A percentile compares a stretch with the other conserved stretches of the same genome.
Evolutionary conservation across 768 basidiomycete species (phyloP).

Genomic region (Tephrocybe sp.): DNA sequence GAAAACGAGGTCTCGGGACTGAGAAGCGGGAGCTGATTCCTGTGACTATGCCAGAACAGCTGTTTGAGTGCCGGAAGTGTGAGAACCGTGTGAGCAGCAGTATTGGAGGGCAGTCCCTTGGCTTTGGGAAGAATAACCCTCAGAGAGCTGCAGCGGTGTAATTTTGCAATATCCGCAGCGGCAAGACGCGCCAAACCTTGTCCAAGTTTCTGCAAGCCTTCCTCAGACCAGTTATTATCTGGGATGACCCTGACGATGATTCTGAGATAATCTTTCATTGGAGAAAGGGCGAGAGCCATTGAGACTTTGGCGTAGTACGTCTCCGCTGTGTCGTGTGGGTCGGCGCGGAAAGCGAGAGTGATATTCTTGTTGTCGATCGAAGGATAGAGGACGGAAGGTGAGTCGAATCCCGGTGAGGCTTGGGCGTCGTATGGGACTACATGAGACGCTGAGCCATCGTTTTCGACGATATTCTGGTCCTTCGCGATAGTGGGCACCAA

Average conservation of each 20-base stretch:
- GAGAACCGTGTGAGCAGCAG: not conserved
- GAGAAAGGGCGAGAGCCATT: not conserved
- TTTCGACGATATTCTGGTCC: not conserved
- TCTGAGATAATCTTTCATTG: not conserved
- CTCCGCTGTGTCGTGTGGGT: not conserved
- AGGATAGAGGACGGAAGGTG: not conserved
- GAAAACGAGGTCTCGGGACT: not conserved
- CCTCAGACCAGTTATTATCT: not conserved
- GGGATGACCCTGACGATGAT: not conserved
- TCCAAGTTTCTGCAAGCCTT: not conserved
- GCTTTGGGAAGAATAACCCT: not conserved
- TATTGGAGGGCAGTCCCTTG: not conserved
- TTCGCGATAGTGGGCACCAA: no score
- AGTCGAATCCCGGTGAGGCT: not conserved
- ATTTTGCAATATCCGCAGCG: not conserved
- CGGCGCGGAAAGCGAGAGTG: not conserved
- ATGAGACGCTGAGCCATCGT: no score
- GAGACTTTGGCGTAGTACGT: not conserved
- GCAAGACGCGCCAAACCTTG: not conserved
- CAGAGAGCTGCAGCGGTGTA: not conserved
- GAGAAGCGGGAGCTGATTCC: not conserved
- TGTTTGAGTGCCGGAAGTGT: not conserved
- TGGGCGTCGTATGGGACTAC: not conserved
- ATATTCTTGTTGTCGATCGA: not conserved
- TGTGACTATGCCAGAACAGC: not conserved